Base-by-base conservation (phyloP, 768 basidiomycete species). In the Leccinellum rugosiceps region DNA sequence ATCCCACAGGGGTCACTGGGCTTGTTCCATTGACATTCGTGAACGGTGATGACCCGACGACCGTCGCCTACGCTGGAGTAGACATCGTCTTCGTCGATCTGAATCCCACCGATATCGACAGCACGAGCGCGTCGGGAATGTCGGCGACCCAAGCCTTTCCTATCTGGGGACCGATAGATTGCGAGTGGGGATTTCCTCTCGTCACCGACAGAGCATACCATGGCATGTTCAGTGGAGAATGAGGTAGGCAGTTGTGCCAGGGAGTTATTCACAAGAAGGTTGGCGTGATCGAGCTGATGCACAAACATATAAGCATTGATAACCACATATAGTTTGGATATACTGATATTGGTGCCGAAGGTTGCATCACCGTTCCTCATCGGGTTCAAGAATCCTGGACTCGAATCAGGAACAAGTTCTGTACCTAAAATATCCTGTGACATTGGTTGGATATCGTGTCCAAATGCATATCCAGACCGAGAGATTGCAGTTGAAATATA, bases 61-160 rank as follows among this genome's bases (percentile, higher is more conserved):
- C 15, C 10, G n/a, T 31, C 15, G n/a, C n/a, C 11, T 19, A 8
- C 30, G 17, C 15, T n/a, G 11, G 30, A 30, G 41, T 6, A 35
- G 48, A 56, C 25, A 34, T 56, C 58, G 1, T 41, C 58, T 26
- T 51, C 31, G 46, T 59, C 55, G 55, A 59, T 52, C 55, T 35
- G n/a, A 1, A 48, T 3, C 3, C 50, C 55, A 19, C 34, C 30
- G 1, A 52, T 8, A 45, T 34, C 31, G 48, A 57, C 31, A 3
- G 50, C 52, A 17, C 30, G 28, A 19, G 44, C 23, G 17, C 44
- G 46, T 28, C 8, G 55, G 21, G 6, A 38, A 43, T n/a, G 28
- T 30, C 26, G 45, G 45, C 17, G n/a, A 28, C 55, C 43, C 14
- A n/a, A 38, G 14, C 32, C 31, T 2, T 34, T 50, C 49, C 32